phyloP scores from a whole-genome alignment of 2,329 filamentous ascomycete species.

The Dactylellina parvicollis region DNA sequence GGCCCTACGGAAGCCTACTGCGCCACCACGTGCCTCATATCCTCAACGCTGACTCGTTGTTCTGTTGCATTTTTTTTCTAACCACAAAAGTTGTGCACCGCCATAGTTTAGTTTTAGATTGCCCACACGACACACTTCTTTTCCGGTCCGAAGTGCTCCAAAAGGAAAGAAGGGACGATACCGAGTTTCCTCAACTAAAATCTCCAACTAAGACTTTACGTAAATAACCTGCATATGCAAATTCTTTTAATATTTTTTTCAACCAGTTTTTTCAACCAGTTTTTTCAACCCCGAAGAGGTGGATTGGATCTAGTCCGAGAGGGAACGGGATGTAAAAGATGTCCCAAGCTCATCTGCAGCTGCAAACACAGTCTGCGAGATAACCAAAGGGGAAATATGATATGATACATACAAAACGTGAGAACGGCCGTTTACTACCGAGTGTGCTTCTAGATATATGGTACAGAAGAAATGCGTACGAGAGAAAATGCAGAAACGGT shows the following conservation, averaged over 20 bases:
- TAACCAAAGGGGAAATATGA: neutral
- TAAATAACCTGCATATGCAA: conserved; percentile 20
- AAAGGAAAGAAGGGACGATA: neutral
- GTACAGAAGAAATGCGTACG: neutral
- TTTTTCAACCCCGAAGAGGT: neutral
- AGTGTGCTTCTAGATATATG: neutral
- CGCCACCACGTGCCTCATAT: conserved; percentile 51
- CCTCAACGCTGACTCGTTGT: conserved; percentile 53
- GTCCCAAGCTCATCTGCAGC: neutral
- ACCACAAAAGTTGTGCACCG: conserved; percentile 17
- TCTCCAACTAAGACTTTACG: conserved; percentile 46
- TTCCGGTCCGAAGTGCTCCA: conserved; percentile 18
- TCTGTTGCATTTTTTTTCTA: conserved; percentile 48
- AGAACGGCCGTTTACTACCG: neutral
- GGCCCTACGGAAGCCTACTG: conserved; percentile 8
- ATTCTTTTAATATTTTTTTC: neutral
- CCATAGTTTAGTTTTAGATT: conserved; percentile 13
- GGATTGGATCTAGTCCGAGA: neutral
- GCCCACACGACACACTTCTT: conserved; percentile 31
- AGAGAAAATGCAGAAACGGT: neutral
- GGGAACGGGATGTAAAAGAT: neutral
- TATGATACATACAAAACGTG: conserved; percentile 4
- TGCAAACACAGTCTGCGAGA: conserved; percentile 1
- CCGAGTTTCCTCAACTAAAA: conserved; percentile 51
- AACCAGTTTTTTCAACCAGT: no score